These are phyloP conservation scores for Neurospora sp. DNA, from an alignment of 495 filamentous ascomycete species.

Conservation along the genomic window DNA sequence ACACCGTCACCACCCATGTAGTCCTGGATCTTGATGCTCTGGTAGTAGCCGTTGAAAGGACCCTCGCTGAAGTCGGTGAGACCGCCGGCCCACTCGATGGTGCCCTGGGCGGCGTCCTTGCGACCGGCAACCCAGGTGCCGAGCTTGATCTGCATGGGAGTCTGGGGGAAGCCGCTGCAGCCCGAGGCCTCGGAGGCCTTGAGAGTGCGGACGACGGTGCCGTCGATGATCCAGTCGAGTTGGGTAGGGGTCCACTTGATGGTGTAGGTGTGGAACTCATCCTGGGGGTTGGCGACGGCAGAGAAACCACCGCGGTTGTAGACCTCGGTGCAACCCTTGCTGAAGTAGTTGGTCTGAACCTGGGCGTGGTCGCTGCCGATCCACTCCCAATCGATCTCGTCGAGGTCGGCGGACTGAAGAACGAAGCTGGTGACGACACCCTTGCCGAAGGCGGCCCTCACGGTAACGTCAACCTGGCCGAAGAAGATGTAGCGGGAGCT, in stretches of 20 bases:
- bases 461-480: conserved; percentile 57
- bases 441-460: conserved; percentile 54
- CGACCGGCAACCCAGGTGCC: conserved; percentile 84
- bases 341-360: conserved; percentile 90
- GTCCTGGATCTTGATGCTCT: conserved; percentile 69
- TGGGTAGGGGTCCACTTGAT: conserved; percentile 72
- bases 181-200: conserved; percentile 42
- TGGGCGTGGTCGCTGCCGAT: conserved; percentile 50
- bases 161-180: conserved; percentile 74
- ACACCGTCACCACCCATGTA: conserved; percentile 70
- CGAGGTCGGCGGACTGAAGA: conserved; percentile 80
- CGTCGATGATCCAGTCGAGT: conserved; percentile 79
- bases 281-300: conserved; percentile 48
- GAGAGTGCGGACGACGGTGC: conserved; percentile 57
- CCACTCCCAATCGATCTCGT: conserved; percentile 95
- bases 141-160: conserved; percentile 77
- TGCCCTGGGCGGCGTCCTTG: conserved; percentile 54
- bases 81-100: conserved; percentile 85
- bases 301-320: conserved; percentile 70
- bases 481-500: conserved; percentile 69
- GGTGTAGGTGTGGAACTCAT: conserved; percentile 71
- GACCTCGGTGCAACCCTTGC: conserved; percentile 70
- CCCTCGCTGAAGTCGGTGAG: conserved; percentile 61
- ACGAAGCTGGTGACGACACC: conserved; percentile 80
- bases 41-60: conserved; percentile 78